Evolutionary conservation across 176 grass and related monocot genomes (phyloP).

Genomic region (Lolium multiflorum): DNA sequence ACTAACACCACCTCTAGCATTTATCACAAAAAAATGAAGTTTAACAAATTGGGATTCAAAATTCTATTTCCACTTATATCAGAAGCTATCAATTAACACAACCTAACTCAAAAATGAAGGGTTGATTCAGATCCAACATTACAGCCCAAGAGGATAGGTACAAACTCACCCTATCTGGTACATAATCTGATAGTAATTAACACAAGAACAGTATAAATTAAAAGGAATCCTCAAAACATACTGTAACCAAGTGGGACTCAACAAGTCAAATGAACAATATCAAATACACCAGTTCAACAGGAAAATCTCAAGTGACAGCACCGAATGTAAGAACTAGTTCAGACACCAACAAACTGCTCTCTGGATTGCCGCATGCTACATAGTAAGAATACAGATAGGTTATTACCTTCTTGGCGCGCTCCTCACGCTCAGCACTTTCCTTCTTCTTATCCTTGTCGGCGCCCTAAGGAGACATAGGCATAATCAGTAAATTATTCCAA

Average conservation of each 20-base stretch:
- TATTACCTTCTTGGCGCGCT: conserved; percentile 80
- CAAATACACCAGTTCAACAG: background rate
- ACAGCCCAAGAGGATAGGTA: background rate
- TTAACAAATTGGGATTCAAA: conserved; percentile 8
- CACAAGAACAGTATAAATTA: background rate
- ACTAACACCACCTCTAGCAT: background rate
- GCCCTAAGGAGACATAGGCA: conserved; percentile 41
- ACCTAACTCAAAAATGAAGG: too few relatives aligned
- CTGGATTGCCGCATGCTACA: background rate
- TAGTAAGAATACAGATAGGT: background rate
- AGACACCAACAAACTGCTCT: background rate
- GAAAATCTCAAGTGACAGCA: background rate
- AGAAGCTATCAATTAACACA: background rate
- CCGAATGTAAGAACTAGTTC: background rate
- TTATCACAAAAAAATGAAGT: background rate
- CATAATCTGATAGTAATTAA: background rate
- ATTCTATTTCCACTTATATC: background rate
- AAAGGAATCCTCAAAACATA: background rate
- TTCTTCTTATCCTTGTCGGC: conserved; percentile 92
- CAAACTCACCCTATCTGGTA: conserved; percentile 3
- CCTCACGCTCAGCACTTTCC: conserved; percentile 79
- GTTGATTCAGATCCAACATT: background rate
- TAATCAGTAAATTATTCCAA: background rate
- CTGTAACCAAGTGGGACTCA: background rate
- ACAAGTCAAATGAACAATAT: background rate